phyloP scores from a whole-genome alignment of 176 grass and related monocot genomes.

The Zea luxurians region DNA sequence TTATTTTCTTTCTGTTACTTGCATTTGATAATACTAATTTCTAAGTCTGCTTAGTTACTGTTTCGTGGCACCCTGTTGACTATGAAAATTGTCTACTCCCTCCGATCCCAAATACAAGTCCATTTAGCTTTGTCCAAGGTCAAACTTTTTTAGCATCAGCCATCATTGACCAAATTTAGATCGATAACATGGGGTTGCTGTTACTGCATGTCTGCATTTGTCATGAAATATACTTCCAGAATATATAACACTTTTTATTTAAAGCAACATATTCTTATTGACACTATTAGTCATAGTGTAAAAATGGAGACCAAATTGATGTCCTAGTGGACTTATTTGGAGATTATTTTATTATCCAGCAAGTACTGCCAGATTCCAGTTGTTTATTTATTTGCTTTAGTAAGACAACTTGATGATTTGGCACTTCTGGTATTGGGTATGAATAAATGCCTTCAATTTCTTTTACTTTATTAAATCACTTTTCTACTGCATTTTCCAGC shows the following conservation, averaged over 20 bases:
- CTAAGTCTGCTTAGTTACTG: constrained; percentile 4
- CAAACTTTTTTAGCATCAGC: neutral
- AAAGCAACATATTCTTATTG: no score
- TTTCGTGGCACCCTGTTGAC: neutral
- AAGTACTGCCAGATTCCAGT: neutral
- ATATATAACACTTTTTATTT: neutral
- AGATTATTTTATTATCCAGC: neutral
- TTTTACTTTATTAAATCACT: neutral
- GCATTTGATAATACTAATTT: neutral
- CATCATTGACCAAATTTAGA: neutral
- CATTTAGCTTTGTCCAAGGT: neutral
- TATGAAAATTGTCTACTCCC: neutral
- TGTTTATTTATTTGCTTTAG: neutral
- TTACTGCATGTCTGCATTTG: neutral
- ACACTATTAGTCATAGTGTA: neutral
- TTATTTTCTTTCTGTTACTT: neutral
- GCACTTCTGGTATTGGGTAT: neutral
- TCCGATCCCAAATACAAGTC: neutral
- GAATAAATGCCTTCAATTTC: neutral
- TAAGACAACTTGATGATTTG: neutral
- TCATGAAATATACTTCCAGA: neutral
- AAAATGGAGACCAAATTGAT: neutral
- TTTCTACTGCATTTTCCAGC: neutral
- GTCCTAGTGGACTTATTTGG: neutral
- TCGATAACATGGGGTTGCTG: neutral